Conservation (phyloP, 2,329 filamentous ascomycete genomes). For the Graphilbum sp. region DNA sequence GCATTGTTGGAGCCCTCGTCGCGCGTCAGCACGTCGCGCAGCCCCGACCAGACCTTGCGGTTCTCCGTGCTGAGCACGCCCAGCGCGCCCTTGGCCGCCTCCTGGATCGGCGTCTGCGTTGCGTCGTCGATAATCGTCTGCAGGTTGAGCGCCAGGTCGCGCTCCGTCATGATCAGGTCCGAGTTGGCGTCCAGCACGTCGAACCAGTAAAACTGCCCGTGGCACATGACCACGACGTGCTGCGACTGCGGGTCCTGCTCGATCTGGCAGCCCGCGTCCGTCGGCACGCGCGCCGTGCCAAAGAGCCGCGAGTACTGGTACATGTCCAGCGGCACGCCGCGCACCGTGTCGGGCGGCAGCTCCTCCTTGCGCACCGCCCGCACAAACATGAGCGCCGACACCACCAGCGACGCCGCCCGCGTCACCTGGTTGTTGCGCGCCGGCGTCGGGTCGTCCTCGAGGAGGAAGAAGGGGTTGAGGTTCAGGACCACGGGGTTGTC, state of each 20-base stretch:
- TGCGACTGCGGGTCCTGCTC: conserved; percentile 87
- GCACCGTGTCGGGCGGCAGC: conserved; percentile 72
- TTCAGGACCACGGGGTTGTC: conserved; percentile 97
- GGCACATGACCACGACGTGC: conserved; percentile 83
- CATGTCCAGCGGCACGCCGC: conserved; percentile 83
- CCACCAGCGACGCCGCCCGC: conserved; percentile 76
- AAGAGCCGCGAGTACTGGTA: conserved; percentile 95
- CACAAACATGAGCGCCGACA: conserved; percentile 83
- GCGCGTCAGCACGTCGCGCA: conserved; percentile 73
- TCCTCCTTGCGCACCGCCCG: conserved; percentile 87
- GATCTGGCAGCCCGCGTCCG: conserved; percentile 87
- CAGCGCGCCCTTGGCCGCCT: conserved; percentile 86
- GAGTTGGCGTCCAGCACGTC: conserved; percentile 90
- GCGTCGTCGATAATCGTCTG: conserved; percentile 89
- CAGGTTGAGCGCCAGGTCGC: conserved; percentile 79
- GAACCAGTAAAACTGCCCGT: conserved; percentile 98
- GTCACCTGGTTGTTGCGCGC: conserved; percentile 95
- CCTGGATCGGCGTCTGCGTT: conserved; percentile 73
- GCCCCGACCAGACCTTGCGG: conserved; percentile 83
- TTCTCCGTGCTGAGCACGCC: conserved; percentile 94
- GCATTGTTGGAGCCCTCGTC: conserved; percentile 87
- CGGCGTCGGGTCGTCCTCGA: conserved; percentile 94
- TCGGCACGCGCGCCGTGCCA: conserved; percentile 85
- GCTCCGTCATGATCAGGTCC: conserved; percentile 93
- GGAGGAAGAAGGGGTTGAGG: conserved; percentile 90